phyloP scores from a whole-genome alignment of 352 stramenopile genomes.

The Aphanomyces cochlioides region DNA sequence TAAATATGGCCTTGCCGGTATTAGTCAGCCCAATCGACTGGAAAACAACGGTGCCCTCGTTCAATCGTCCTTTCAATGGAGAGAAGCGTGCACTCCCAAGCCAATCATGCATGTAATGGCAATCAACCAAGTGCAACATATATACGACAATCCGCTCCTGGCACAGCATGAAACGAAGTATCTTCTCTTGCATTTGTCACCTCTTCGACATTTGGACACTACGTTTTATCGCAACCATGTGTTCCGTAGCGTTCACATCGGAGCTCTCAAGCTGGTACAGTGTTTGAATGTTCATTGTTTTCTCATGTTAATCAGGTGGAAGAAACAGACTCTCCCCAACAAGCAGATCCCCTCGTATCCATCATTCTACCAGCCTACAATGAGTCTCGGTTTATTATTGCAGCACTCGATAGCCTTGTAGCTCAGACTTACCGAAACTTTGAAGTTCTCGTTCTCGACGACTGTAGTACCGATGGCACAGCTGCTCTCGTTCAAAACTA shows the following conservation, averaged over 20 bases:
- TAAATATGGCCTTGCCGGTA: constrained; percentile 36
- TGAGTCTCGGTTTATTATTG: constrained; percentile 39
- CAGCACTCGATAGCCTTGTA: constrained; percentile 47
- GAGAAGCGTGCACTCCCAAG: constrained; percentile 39
- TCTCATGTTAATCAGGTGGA: constrained; percentile 28
- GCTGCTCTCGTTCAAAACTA: constrained; percentile 40
- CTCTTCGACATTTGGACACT: constrained; percentile 51
- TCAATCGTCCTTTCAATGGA: constrained; percentile 1
- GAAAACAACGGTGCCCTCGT: constrained; percentile 34
- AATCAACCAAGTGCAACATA: constrained; percentile 82
- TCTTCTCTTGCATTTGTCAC: constrained; percentile 35
- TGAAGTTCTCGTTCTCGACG: constrained; percentile 71
- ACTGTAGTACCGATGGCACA: constrained; percentile 53
- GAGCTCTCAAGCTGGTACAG: constrained; percentile 48
- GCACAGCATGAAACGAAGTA: constrained; percentile 29
- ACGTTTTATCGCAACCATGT: constrained; percentile 45
- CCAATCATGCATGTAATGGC: constrained; percentile 75
- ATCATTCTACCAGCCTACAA: constrained; percentile 79
- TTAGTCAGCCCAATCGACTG: constrained; percentile 58
- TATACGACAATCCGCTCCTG: constrained; percentile 67
- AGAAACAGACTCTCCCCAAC: constrained; percentile 24
- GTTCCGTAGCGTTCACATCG: constrained; percentile 79
- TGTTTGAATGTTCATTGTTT: background rate
- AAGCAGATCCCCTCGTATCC: constrained; percentile 38
- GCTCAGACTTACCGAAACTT: constrained; percentile 44